Conservation (phyloP, 1,284 basidiomycete genomes). For the Erythrobasidium hasegawianum region DNA sequence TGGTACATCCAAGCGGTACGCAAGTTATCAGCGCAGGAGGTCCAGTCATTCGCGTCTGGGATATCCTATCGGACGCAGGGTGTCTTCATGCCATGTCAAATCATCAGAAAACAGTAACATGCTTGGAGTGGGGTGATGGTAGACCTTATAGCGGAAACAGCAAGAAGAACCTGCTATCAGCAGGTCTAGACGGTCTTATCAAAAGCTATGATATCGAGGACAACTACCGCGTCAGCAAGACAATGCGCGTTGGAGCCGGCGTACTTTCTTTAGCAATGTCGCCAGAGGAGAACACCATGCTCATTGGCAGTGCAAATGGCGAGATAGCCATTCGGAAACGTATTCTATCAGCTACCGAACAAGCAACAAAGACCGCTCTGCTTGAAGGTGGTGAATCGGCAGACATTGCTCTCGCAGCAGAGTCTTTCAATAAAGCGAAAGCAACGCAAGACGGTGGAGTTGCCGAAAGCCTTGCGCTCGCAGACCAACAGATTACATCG, state of each 20-base stretch:
- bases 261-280: slow-evolving; percentile 86
- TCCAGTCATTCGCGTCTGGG: slow-evolving; percentile 92
- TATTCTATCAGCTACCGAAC: slow-evolving; percentile 21
- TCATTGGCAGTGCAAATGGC: slow-evolving; percentile 16
- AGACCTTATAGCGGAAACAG: slow-evolving; percentile 50
- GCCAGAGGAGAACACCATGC: slow-evolving; percentile 23
- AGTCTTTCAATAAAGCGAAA: slow-evolving; percentile 22
- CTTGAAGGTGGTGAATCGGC: not conserved
- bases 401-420: slow-evolving; percentile 13
- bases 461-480: slow-evolving; percentile 11
- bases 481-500: slow-evolving; percentile 10
- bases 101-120: slow-evolving; percentile 96
- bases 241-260: slow-evolving; percentile 96
- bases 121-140: slow-evolving; percentile 63
- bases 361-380: slow-evolving; percentile 11
- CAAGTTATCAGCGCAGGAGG: slow-evolving; percentile 82
- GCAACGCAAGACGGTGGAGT: slow-evolving; percentile 1
- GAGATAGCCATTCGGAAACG: slow-evolving; percentile 22
- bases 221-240: slow-evolving; percentile 92
- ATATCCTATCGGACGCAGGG: slow-evolving; percentile 59
- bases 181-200: slow-evolving; percentile 91
- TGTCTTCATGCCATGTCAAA: slow-evolving; percentile 86
- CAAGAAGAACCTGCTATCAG: slow-evolving; percentile 76
- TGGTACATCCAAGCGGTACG: slow-evolving; percentile 89
- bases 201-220: slow-evolving; percentile 92